phyloP scores from a whole-genome alignment of 495 filamentous ascomycete species.

The Neurospora tetrasperma region DNA sequence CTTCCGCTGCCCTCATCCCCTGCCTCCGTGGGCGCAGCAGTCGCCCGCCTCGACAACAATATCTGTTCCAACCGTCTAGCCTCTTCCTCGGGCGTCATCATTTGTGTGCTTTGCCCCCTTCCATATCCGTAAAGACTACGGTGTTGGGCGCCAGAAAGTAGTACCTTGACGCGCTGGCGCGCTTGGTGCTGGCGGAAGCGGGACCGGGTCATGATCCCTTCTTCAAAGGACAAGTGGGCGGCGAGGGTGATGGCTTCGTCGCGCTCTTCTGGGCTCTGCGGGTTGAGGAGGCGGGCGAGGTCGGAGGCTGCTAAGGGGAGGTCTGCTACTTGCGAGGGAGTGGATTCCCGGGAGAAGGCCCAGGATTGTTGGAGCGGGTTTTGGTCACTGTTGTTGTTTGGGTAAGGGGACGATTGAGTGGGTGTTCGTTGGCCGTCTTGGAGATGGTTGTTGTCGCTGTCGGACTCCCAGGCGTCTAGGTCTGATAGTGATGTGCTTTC shows the following conservation, averaged over 20 bases:
- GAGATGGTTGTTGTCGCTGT: slow-evolving; percentile 25
- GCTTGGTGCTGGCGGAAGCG: slow-evolving; percentile 58
- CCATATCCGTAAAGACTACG: slow-evolving; percentile 1
- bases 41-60: slow-evolving; percentile 51
- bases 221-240: slow-evolving; percentile 58
- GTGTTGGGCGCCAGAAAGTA: slow-evolving; percentile 39
- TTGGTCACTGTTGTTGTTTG: background rate
- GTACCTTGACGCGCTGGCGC: slow-evolving; percentile 52
- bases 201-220: slow-evolving; percentile 66
- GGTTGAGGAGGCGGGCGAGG: slow-evolving; percentile 76
- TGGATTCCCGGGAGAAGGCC: slow-evolving; percentile 40
- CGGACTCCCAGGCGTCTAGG: slow-evolving; percentile 46
- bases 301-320: slow-evolving; percentile 53
- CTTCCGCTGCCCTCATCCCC: no score
- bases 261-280: slow-evolving; percentile 62
- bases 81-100: slow-evolving; percentile 58
- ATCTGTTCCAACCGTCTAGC: slow-evolving; percentile 70
- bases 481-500: slow-evolving; percentile 15
- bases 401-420: slow-evolving; percentile 39
- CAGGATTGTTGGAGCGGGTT: background rate
- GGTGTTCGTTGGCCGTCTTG: slow-evolving; percentile 63
- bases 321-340: slow-evolving; percentile 43
- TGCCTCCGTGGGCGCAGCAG: no score
- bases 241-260: slow-evolving; percentile 75
- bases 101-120: slow-evolving; percentile 5